Base-by-base conservation (phyloP, 805 yeast genomes). In the Saccharomycopsis synnaedendra region DNA sequence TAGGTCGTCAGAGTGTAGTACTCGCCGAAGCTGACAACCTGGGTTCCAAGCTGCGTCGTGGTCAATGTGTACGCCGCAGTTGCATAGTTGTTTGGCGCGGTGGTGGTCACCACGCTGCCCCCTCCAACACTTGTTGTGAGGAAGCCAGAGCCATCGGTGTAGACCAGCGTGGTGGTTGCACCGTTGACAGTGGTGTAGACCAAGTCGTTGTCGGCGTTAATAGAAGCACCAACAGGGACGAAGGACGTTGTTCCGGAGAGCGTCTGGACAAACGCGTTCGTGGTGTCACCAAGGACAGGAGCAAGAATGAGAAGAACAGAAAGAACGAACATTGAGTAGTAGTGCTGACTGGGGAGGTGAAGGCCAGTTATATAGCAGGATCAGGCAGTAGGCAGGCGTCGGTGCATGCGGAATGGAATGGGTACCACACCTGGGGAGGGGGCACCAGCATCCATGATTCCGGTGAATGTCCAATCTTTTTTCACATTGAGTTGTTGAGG, bases 1-100 rank as follows among this genome's bases (percentile, higher is more conserved):
- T 42, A 51, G 31, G 54, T 48, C 9, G 52, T 45, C 8, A 49
- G 42, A 19, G 52, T 48, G 32, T 44, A 51, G 41, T 33, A 51
- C 4, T 32, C 43, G 4, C 54, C 54, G 38, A 33, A 43, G 19
- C 36, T 42, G 28, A 45, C 54, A 30, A 36, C 30, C 30, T 45
- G 43, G 29, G 48, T 45, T 33, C 32, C 44, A 6, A n/a, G 38
- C 11, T 32, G 27, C 5, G 49, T 48, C 34, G 49, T 50, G 41
- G 54, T 48, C 8, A n/a, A 30, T 5, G 52, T 48, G 39, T 38
- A 48, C 10, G 44, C 31, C 10, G 41, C 47, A 35, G 34, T 31
- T 10, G 38, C 52, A 33, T n/a, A 28, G 41, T 48, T 48, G 38
- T 41, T 41, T 19, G 32, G 42, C 6, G 54, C 54, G 28, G 54